Base-by-base conservation (phyloP, 192 early-diverging fungal genomes). In the Coemansia sp. region DNA sequence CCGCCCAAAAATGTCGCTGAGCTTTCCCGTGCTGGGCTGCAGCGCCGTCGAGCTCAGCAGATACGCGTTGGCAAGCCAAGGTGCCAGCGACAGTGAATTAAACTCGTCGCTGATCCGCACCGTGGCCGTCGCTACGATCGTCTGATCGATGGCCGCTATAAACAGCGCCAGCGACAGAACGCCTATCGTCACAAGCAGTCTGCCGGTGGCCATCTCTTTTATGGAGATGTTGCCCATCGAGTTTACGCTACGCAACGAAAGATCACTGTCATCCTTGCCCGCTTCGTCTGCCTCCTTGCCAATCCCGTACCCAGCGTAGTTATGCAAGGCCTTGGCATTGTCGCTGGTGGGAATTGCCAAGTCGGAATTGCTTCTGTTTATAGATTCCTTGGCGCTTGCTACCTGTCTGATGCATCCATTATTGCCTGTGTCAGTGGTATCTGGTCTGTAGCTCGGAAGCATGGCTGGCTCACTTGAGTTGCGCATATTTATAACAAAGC, bases 1-100 rank as follows among this genome's bases (percentile, higher is more conserved):
- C 56, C 89, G 87, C 20, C 90, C 96, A 78, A 95, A 92, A 36
- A 94, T 91, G 58, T 96, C 94, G 52, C 92, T 87, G n/a, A 93
- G 69, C 60, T 85, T 84, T 16, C 91, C 91, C 68, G 90, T 94
- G 36, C 89, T 72, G 7, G 93, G 91, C 68, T 92, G 87, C 60
- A 94, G 80, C 8, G 93, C 89, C 2, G 93, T 91, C 29, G 83
- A 84, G 60, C 86, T 89, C 68, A 92, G 71, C 38, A 91, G 66
- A 60, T 89, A 93, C 30, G 86, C 79, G 14, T 86, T 87, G 18
- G 88, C 93, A 48, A 94, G 88, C 94, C 94, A 96, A 4, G 89
- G 78, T 54, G 91, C 85, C 60, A 86, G 73, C 32, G 81, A 76
- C 56, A 90, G 78, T 11, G 71, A 73, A 16, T 82, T 62, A 57